Conservation (phyloP, 768 basidiomycete genomes). For the Collybiopsis confluens region DNA sequence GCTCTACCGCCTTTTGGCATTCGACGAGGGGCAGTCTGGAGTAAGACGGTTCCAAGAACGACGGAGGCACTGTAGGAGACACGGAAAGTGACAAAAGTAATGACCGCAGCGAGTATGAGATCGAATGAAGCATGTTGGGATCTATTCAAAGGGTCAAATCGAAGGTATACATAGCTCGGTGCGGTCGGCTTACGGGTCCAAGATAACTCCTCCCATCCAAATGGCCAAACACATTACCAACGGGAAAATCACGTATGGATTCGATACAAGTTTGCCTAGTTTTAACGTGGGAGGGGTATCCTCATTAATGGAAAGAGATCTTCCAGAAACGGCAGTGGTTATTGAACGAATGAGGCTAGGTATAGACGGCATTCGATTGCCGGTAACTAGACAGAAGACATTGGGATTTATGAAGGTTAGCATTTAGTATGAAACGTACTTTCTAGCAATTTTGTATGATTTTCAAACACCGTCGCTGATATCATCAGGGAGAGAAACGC, state of each 20-base stretch:
- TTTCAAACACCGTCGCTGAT: slow-evolving; percentile 56
- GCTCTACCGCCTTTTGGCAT: slow-evolving; percentile 48
- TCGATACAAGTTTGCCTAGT: slow-evolving; percentile 46
- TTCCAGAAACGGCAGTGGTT: slow-evolving; percentile 32
- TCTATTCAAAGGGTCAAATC: slow-evolving; percentile 15
- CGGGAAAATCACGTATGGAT: slow-evolving; percentile 72
- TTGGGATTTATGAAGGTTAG: background rate
- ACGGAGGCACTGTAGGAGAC: slow-evolving; percentile 83
- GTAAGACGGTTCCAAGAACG: slow-evolving; percentile 77
- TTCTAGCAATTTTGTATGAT: slow-evolving; percentile 61
- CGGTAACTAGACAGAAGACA: slow-evolving; percentile 41
- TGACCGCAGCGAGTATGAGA: slow-evolving; percentile 74
- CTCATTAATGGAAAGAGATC: background rate
- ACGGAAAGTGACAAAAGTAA: slow-evolving; percentile 74
- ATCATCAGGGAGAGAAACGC: slow-evolving; percentile 53
- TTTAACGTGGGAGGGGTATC: slow-evolving; percentile 29
- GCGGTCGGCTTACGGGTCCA: slow-evolving; percentile 49
- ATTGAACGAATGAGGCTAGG: slow-evolving; percentile 43
- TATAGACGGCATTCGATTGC: slow-evolving; percentile 58
- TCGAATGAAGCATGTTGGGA: slow-evolving; percentile 70
- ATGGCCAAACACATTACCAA: slow-evolving; percentile 54
- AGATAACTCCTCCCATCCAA: slow-evolving; percentile 43
- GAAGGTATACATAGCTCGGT: background rate
- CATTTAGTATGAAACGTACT: slow-evolving; percentile 36
- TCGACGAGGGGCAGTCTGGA: slow-evolving; percentile 85